phyloP scores from a whole-genome alignment of 768 basidiomycete species.

The Auricularia sp. region DNA sequence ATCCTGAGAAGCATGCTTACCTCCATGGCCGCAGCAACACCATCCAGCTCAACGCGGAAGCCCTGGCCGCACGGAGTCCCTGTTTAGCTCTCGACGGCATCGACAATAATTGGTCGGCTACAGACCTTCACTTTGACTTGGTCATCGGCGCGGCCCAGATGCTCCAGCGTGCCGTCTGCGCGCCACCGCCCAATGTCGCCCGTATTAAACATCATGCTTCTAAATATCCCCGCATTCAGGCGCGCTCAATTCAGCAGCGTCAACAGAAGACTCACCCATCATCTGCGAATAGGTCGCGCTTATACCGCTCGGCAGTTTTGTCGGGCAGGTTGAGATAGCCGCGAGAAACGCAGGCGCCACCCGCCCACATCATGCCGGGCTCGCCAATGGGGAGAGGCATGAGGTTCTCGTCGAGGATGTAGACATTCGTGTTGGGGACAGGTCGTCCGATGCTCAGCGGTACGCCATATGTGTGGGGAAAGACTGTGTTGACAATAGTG shows the following conservation, averaged over 20 bases:
- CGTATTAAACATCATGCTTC: constrained; percentile 48
- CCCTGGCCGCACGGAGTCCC: constrained; percentile 24
- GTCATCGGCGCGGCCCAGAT: constrained; percentile 50
- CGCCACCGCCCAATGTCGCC: constrained; percentile 51
- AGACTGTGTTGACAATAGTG: constrained; percentile 10
- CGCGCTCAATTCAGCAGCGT: neutral
- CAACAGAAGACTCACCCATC: constrained; percentile 28
- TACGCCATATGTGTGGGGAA: constrained; percentile 1
- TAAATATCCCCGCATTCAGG: constrained; percentile 14
- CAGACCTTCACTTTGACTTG: constrained; percentile 53
- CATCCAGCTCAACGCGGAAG: constrained; percentile 55
- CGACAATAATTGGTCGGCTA: neutral
- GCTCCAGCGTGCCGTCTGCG: constrained; percentile 42
- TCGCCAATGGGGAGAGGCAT: constrained; percentile 24
- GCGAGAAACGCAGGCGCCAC: constrained; percentile 44
- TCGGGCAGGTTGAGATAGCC: constrained; percentile 49
- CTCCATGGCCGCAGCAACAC: constrained; percentile 51
- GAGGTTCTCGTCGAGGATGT: constrained; percentile 24
- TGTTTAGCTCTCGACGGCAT: neutral
- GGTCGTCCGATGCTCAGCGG: constrained; percentile 6
- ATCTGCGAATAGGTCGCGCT: constrained; percentile 38
- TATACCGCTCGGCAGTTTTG: constrained; percentile 42
- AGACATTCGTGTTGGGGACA: constrained; percentile 18
- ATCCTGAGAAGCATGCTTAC: constrained; percentile 18
- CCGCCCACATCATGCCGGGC: constrained; percentile 50